Evolutionary conservation across 331 rosid genomes (phyloP).

Genomic region (Acacia pycnantha): DNA sequence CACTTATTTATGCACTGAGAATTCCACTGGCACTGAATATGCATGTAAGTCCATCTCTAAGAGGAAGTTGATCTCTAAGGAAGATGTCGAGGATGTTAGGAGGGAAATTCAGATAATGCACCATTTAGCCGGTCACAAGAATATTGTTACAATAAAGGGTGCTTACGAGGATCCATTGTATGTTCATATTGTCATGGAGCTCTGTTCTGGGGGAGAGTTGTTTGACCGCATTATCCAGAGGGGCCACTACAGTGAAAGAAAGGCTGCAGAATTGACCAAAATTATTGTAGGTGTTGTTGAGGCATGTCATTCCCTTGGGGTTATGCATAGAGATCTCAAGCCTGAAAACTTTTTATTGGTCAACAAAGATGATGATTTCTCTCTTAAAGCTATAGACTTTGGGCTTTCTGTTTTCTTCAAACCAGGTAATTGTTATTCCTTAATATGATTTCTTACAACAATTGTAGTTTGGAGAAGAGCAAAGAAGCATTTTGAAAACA

Average conservation of each 20-base stretch:
- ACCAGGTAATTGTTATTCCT: conserved; percentile 29
- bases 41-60: conserved; percentile 98
- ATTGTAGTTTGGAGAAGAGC: neutral
- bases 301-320: conserved; percentile 98
- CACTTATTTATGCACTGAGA: conserved; percentile 80
- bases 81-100: conserved; percentile 92
- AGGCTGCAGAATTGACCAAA: conserved; percentile 95
- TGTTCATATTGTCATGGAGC: conserved; percentile 99
- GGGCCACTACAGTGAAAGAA: conserved; percentile 95
- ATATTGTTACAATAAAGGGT: conserved; percentile 93
- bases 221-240: conserved; percentile 96
- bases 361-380: conserved; percentile 89
- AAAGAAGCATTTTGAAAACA: neutral
- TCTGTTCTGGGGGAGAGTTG: conserved; percentile 94
- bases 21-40: conserved; percentile 61
- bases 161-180: conserved; percentile 93
- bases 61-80: conserved; percentile 91
- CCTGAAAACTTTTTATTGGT: conserved; percentile 68
- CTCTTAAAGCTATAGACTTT: conserved; percentile 96
- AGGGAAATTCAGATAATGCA: conserved; percentile 99
- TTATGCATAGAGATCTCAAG: conserved; percentile 98
- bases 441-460: neutral
- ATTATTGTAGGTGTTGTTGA: conserved; percentile 98
- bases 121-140: conserved; percentile 96
- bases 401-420: conserved; percentile 85